These are phyloP conservation scores for Plectranthus barbatus DNA, from an alignment of 257 asterid genomes.

Conservation along the genomic window DNA sequence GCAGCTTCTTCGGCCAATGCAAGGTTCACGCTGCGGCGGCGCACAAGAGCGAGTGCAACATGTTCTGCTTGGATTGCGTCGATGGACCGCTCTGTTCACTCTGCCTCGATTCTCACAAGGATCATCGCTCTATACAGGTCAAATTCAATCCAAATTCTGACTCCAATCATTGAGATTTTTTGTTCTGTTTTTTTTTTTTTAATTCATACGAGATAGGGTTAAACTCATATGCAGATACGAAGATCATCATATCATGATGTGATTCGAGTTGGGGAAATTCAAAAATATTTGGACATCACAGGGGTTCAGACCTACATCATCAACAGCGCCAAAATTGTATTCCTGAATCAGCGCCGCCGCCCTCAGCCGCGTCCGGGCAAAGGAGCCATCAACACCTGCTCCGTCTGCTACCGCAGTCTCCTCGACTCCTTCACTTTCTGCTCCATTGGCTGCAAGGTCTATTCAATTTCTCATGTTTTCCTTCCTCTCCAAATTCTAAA, in stretches of 20 bases:
- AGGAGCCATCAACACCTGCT: conserved; percentile 57
- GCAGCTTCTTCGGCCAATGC: conserved; percentile 75
- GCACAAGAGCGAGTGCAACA: conserved; percentile 89
- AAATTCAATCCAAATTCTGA: background rate
- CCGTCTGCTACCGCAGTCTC: conserved; percentile 60
- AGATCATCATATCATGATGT: conserved; percentile 75
- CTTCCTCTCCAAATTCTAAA: background rate
- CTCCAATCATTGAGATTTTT: background rate
- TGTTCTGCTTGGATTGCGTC: conserved; percentile 78
- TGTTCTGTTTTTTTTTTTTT: background rate
- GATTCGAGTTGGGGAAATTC: conserved; percentile 64
- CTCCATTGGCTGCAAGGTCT: conserved; percentile 79
- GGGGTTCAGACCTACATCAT: conserved; percentile 64
- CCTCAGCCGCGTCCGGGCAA: conserved; percentile 70
- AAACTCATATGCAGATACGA: conserved; percentile 39
- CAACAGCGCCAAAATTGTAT: conserved; percentile 70
- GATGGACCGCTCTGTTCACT: conserved; percentile 72
- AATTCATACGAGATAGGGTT: background rate
- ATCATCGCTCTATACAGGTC: conserved; percentile 74
- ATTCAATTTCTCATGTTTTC: background rate
- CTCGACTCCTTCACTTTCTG: conserved; percentile 65
- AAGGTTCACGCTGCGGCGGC: conserved; percentile 71
- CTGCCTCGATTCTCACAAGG: conserved; percentile 60
- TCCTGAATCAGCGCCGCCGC: conserved; percentile 57
- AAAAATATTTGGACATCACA: conserved; percentile 51